Base-by-base conservation (phyloP, 805 yeast species). In the Nakazawaea pomicola region DNA sequence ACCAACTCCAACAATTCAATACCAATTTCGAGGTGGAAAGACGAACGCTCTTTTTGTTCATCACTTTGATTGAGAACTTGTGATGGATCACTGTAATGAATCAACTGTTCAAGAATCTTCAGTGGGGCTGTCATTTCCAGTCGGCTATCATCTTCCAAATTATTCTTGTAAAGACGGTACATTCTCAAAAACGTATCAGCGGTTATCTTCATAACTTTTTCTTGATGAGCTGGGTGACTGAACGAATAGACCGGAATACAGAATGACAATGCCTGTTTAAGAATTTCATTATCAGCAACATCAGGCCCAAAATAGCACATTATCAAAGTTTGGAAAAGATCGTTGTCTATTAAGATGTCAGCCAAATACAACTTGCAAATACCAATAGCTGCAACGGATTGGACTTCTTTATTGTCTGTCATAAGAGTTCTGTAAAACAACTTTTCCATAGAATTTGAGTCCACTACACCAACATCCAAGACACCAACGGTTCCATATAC, bases 211-310 rank as follows among this genome's bases (percentile, higher is more conserved):
- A 80, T 71, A 53, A 89, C 61, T 45, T 80, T 68, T 36, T 69
- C 72, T 57, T 87, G 96, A 56, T 89, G 95, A 14, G 64, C 63
- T 0, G 68, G 65, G 51, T 81, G 89, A 25, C 95, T 83, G 54
- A 78, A 83, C 29, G 93, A 80, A 57, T 85, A 88, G 0, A 85
- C 95, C 0, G 97, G 96, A 14, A 90, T 68, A 56, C 95, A 89
- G 53, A 86, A 90, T 8, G 93, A 77, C 45, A 90, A 72, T 0
- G 85, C 84, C 58, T 90, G 97, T 36, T 80, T 68, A 46, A 90
- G 65, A 12, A 79, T 75, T 43, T 76, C 81, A 50, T 87, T 87
- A 4, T 67, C 61, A 4, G 74, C 60, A 40, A 81, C 80, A 4
- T 65, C 58, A 0, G 93, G 89, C 40, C 83, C 79, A 62, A 86